phyloP scores from a whole-genome alignment of 345 rosid species.

The Punica granatum region DNA sequence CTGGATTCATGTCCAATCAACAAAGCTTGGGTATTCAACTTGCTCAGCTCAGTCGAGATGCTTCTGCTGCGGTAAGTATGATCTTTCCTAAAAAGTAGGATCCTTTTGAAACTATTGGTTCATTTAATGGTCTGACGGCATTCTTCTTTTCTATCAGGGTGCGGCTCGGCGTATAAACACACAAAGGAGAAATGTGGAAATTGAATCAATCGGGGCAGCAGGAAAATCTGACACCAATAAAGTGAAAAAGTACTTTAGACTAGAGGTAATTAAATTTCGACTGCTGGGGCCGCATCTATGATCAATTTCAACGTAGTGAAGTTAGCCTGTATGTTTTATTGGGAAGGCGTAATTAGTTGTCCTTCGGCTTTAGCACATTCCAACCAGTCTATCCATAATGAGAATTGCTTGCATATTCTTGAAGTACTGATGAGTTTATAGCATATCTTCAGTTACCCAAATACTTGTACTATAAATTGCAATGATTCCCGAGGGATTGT shows the following conservation, averaged over 20 bases:
- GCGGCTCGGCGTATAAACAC: constrained; percentile 51
- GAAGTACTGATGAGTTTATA: neutral
- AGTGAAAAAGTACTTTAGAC: constrained; percentile 31
- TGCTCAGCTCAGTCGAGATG: constrained; percentile 97
- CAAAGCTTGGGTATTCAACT: constrained; percentile 92
- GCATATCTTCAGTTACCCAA: neutral
- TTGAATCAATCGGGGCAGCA: constrained; percentile 36
- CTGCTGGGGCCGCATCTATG: neutral
- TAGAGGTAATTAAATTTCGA: constrained; percentile 24
- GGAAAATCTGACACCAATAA: constrained; percentile 25
- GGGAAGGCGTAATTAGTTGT: neutral
- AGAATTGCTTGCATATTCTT: neutral
- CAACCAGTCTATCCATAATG: neutral
- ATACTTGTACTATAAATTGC: neutral
- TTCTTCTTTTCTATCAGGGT: constrained; percentile 23
- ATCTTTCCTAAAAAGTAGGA: neutral
- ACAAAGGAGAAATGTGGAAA: constrained; percentile 35
- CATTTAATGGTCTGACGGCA: neutral
- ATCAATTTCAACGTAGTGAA: neutral
- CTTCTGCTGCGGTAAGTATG: constrained; percentile 93
- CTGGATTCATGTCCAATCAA: constrained; percentile 90
- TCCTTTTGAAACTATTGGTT: neutral
- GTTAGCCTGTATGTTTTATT: neutral
- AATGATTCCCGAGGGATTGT: neutral
- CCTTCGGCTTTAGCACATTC: neutral